Evolutionary conservation across 352 stramenopile genomes (phyloP), one percentile per base, ranked within the genome.

Genomic region (Phytophthora palmivora): DNA sequence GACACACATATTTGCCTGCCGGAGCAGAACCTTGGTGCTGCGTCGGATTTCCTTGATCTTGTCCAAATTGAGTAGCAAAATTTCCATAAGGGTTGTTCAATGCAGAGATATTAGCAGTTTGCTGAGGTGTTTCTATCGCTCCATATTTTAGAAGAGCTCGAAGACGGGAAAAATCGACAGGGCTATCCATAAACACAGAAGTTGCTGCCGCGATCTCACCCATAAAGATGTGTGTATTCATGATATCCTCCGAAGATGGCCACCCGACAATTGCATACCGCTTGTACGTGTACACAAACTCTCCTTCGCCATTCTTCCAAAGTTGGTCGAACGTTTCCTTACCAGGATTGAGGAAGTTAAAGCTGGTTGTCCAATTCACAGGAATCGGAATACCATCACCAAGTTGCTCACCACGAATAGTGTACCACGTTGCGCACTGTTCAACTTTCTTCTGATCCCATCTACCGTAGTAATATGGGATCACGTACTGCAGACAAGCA

Each of bases 191-290:
- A 9, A 53, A 52, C 15, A 61, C 42, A 26, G 32, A 53, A n/a
- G 19, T 9, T 28, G 42, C 30, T 39, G 52, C 41, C 12, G 52
- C 52, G 2, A 6, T 9, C 46, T 61, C 52, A 9, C 52, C 52
- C 39, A 53, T 61, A 18, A 28, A 61, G 1, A 8, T 4, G n/a
- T 58, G 34, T 1, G 45, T 58, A 24, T 58, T 64, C 18, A 19
- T 30, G 18, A 64, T 37, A n/a, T 64, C 56, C 7, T 9, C 24
- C 3, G 21, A 32, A 14, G 5, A 11, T 9, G 56, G 37, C 56
- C 56, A 58, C 5, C 28, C 56, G 30, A 64, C 44, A 21, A 64
- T 22, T 21, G 56, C 56, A 28, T 41, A 64, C 2, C 56, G 56
- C 14, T 64, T 32, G 18, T 63, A 50, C 16, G 7, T 30, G 28